These are phyloP conservation scores for Agastache rugosa DNA, from an alignment of 257 asterid genomes.

Conservation along the genomic window DNA sequence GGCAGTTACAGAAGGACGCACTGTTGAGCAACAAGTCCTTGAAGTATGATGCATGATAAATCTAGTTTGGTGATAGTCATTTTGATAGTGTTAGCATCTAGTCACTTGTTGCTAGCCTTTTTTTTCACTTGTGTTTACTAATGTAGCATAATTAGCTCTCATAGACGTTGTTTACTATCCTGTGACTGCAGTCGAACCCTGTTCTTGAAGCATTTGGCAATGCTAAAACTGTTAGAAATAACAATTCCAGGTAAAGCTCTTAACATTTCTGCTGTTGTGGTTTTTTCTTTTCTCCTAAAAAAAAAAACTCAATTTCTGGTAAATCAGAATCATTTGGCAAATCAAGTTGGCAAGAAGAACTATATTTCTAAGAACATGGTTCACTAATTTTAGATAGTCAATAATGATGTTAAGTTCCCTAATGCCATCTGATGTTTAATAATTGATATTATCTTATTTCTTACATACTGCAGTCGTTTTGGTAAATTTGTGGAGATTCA, in stretches of 20 bases:
- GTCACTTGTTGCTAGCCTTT: constrained; percentile 22
- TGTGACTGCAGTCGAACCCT: constrained; percentile 88
- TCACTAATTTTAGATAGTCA: constrained; percentile 10
- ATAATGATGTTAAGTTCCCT: constrained; percentile 25
- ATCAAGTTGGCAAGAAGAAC: constrained; percentile 22
- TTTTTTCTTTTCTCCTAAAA: constrained; percentile 28
- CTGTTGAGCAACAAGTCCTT: constrained; percentile 99
- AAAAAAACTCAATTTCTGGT: constrained; percentile 18
- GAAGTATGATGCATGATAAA: constrained; percentile 65
- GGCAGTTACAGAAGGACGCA: constrained; percentile 95
- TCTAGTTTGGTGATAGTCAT: constrained; percentile 32
- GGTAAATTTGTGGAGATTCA: constrained; percentile 99
- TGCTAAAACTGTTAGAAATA: constrained; percentile 97
- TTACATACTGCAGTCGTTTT: constrained; percentile 80
- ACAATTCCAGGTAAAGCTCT: constrained; percentile 89
- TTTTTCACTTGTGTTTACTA: neutral
- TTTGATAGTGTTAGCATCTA: constrained; percentile 27
- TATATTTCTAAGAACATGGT: constrained; percentile 24
- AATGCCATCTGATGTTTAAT: constrained; percentile 12
- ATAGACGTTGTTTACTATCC: constrained; percentile 37
- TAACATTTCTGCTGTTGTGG: constrained; percentile 37
- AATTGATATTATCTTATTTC: constrained; percentile 41
- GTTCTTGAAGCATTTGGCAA: constrained; percentile 99
- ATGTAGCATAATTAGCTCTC: constrained; percentile 35
- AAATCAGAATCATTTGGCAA: constrained; percentile 9